phyloP scores from a whole-genome alignment of 179 eudicot species.

The Monotropa hypopitys region DNA sequence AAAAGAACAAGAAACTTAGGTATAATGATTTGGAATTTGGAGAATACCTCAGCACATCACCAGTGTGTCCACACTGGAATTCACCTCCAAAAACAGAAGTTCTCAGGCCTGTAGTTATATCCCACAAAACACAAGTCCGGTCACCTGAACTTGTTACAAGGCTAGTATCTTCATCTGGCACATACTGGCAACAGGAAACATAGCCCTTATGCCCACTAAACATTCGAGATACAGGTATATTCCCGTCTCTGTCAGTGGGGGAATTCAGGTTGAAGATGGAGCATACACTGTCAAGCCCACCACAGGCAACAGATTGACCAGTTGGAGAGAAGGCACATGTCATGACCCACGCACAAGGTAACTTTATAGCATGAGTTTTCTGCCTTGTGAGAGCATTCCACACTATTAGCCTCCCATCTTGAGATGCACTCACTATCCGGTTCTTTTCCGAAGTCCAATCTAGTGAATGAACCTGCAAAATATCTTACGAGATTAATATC shows the following conservation, averaged over 20 bases:
- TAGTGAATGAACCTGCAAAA: constrained; percentile 65
- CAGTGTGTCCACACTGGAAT: constrained; percentile 90
- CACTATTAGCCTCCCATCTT: constrained; percentile 88
- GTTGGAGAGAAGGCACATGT: constrained; percentile 89
- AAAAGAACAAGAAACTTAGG: background rate
- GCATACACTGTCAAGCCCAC: constrained; percentile 88
- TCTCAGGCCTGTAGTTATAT: constrained; percentile 76
- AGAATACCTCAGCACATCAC: constrained; percentile 70
- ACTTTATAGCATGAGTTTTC: constrained; percentile 87
- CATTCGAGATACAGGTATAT: constrained; percentile 61
- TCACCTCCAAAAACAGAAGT: constrained; percentile 96
- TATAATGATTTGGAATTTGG: background rate
- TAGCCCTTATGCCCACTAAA: constrained; percentile 94
- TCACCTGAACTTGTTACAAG: constrained; percentile 89
- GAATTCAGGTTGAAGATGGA: constrained; percentile 81
- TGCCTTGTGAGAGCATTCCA: constrained; percentile 98
- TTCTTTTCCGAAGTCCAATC: constrained; percentile 90
- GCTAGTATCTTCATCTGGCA: constrained; percentile 78
- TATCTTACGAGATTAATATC: background rate
- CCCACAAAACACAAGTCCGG: constrained; percentile 88
- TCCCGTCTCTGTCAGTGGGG: constrained; percentile 65
- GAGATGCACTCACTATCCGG: constrained; percentile 91
- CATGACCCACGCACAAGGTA: constrained; percentile 99
- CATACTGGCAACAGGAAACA: constrained; percentile 84
- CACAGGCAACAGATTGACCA: constrained; percentile 92